Base-by-base conservation (phyloP, 352 stramenopile genomes). In the Albugo candida region DNA sequence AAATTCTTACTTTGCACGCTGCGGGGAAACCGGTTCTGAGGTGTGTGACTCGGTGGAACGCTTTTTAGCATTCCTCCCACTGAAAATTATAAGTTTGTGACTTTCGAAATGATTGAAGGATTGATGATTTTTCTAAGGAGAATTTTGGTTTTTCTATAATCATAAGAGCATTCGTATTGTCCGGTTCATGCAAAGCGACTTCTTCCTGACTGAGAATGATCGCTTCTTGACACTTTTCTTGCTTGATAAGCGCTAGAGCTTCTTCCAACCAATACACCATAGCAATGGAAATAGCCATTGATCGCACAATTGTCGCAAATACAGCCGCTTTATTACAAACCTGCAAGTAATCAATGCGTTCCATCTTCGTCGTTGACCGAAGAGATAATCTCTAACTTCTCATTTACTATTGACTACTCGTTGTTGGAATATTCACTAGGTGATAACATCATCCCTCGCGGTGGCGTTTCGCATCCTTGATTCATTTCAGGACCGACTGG, bases 161-260 rank as follows among this genome's bases (percentile, higher is more conserved):
- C 61, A 92, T 72, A 40, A 87, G 67, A 27, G 74, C 79, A 51
- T 85, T 71, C 42, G 87, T 89, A 57, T 81, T 89, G 60, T 63
- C 78, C 18, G 69, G 58, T 44, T 83, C 73, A 27, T 89, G 73
- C 59, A 89, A 74, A 43, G 72, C 64, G 39, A 87, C 76, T 45
- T n/a, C n/a, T n/a, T 70, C 67, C 0, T 73, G 65, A n/a, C 60
- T 71, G 0, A 63, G 47, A 18, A 83, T 69, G 24, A 82, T 59
- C 35, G 79, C 79, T 42, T 83, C 59, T 17, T 87, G 62, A 60
- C 75, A 92, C 51, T 75, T 68, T 42, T 80, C 58, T 13, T 81
- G 63, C 50, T 84, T 81, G 31, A 92, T 65, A 41, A 67, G 67
- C 34, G 59, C 60, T 43, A 61, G 65, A 0, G 74, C 79, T 39